Percentiles rank a stretch among this genome's conserved stretches.
phyloP scores from a whole-genome alignment of 208 protist species.

The Vickermania ingenoplastis region DNA sequence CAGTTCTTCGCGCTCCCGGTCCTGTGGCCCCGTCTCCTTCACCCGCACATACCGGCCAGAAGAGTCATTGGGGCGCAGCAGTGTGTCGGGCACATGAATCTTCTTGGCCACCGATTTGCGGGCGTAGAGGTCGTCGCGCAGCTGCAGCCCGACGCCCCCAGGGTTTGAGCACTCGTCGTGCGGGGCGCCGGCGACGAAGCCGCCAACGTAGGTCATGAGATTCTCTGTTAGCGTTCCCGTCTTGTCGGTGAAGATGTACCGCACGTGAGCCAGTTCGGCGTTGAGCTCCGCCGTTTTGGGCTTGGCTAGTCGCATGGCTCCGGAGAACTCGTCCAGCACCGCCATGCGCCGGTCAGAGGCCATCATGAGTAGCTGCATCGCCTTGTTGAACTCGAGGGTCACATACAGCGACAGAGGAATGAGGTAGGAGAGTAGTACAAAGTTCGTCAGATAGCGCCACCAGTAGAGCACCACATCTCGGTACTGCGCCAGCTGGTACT shows the following conservation, averaged over 20 bases:
- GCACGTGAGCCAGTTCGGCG: conserved; percentile 68
- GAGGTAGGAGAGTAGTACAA: conserved; percentile 74
- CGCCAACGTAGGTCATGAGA: conserved; percentile 76
- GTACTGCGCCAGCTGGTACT: conserved; percentile 42
- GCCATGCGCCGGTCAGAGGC: conserved; percentile 61
- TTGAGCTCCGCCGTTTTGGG: conserved; percentile 85
- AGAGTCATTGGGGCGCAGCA: not conserved
- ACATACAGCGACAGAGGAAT: conserved; percentile 88
- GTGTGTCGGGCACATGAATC: not conserved
- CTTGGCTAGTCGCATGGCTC: conserved; percentile 30
- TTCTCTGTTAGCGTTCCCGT: conserved; percentile 89
- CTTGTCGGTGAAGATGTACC: conserved; percentile 89
- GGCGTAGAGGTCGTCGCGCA: not conserved
- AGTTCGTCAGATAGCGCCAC: conserved; percentile 75
- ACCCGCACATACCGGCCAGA: not conserved
- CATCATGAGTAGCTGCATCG: conserved; percentile 76
- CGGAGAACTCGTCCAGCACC: conserved; percentile 53
- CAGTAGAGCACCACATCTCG: conserved; percentile 31
- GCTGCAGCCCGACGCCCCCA: conserved; percentile 51
- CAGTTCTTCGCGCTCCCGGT: not conserved
- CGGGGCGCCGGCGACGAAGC: conserved; percentile 23
- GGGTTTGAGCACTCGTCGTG: conserved; percentile 54
- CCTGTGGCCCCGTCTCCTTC: not conserved
- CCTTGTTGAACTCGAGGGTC: conserved; percentile 80
- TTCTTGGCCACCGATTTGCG: not conserved